These are phyloP conservation scores for Babesia bigemina DNA, from an alignment of 169 alveolate genomes.

Conservation along the genomic window DNA sequence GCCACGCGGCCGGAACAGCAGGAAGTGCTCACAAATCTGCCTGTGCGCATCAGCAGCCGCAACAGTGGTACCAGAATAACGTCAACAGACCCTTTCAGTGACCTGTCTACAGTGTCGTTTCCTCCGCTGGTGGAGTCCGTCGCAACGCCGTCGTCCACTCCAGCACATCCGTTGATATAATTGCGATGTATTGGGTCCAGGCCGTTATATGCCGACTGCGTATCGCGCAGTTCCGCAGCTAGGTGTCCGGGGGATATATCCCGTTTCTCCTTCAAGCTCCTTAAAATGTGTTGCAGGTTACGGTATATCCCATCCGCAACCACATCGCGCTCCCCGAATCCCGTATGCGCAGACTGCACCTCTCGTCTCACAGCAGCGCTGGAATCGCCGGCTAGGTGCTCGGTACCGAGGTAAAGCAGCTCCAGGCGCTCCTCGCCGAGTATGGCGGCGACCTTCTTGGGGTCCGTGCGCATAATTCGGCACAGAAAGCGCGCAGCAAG, in stretches of 20 bases:
- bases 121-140: not conserved
- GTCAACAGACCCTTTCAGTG: slow-evolving; percentile 76
- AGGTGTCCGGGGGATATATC: not conserved
- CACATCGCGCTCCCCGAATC: slow-evolving; percentile 9
- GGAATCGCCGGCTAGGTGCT: slow-evolving; percentile 12
- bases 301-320: slow-evolving; percentile 2
- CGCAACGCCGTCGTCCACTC: not conserved
- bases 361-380: not conserved
- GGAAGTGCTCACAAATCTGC: slow-evolving; percentile 70
- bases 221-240: not conserved
- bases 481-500: too few relatives aligned
- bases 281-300: not conserved
- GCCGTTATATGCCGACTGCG: not conserved
- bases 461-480: slow-evolving; percentile 6
- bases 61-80: slow-evolving; percentile 68
- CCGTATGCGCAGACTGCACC: not conserved
- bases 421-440: slow-evolving; percentile 38
- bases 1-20: slow-evolving; percentile 78
- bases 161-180: slow-evolving; percentile 21
- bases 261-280: not conserved
- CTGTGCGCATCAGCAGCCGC: slow-evolving; percentile 56
- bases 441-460: slow-evolving; percentile 9
- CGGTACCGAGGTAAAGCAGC: slow-evolving; percentile 22
- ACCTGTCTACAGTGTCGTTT: slow-evolving; percentile 54
- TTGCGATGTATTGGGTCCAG: not conserved